These are phyloP conservation scores for Moniliophthora roreri DNA, from an alignment of 1,284 basidiomycete genomes.

Conservation along the genomic window DNA sequence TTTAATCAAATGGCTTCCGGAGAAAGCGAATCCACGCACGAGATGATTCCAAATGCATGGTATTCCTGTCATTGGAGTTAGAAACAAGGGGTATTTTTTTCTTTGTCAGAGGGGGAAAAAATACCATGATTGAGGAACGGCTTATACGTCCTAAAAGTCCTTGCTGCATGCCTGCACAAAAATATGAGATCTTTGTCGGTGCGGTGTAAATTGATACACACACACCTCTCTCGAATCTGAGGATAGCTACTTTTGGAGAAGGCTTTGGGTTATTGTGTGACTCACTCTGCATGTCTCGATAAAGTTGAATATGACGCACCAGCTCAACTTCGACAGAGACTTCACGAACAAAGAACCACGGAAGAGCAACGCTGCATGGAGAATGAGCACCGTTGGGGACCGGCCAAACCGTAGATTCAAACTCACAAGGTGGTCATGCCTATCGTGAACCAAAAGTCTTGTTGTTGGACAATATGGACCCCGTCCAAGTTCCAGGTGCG, in stretches of 20 bases:
- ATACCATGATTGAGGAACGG: conserved; percentile 44
- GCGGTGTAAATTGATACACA: background rate
- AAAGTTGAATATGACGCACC: conserved; percentile 23
- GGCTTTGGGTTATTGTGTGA: conserved; percentile 34
- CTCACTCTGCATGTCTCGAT: background rate
- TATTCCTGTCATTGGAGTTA: conserved; percentile 39
- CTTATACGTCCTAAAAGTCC: conserved; percentile 58
- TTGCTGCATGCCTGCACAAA: conserved; percentile 65
- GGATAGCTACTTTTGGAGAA: conserved; percentile 57
- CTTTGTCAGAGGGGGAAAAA: too few relatives aligned
- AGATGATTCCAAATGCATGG: conserved; percentile 62
- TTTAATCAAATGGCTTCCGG: conserved; percentile 2
- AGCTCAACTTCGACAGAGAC: conserved; percentile 59
- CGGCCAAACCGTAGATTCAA: background rate
- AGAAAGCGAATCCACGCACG: conserved; percentile 31
- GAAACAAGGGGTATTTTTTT: too few relatives aligned
- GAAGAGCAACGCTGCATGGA: conserved; percentile 44
- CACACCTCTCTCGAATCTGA: conserved; percentile 44
- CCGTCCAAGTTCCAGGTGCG: conserved; percentile 56
- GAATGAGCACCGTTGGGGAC: background rate
- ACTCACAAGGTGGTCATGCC: conserved; percentile 57
- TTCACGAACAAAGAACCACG: conserved; percentile 57
- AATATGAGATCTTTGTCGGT: conserved; percentile 43
- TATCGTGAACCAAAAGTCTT: conserved; percentile 72
- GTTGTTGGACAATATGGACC: conserved; percentile 56